Percentiles rank a stretch among this genome's conserved stretches.
phyloP scores from a whole-genome alignment of 2,329 filamentous ascomycete species.

The Fusarium chuoi region DNA sequence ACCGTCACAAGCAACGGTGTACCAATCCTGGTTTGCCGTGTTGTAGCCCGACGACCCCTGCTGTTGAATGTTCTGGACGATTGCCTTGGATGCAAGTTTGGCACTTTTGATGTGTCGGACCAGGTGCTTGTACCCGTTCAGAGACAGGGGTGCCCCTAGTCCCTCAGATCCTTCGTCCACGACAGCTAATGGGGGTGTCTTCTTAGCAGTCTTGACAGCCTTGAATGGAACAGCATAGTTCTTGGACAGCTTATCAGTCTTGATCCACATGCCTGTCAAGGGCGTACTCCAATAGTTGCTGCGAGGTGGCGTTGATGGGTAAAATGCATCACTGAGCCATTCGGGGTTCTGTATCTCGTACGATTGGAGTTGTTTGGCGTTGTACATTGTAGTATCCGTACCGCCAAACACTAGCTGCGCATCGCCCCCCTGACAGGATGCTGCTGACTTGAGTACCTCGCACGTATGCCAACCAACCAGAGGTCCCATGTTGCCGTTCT shows the following conservation, averaged over 20 bases:
- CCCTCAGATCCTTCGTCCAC: constrained; percentile 23
- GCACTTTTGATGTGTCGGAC: neutral
- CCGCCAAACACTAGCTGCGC: neutral
- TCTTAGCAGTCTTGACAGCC: neutral
- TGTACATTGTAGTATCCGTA: constrained; percentile 1
- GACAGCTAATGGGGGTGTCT: constrained; percentile 11
- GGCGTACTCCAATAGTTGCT: constrained; percentile 12
- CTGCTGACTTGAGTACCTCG: neutral
- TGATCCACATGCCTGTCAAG: constrained; percentile 12
- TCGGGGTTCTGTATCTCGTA: constrained; percentile 11
- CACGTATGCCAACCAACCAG: constrained; percentile 3
- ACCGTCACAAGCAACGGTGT: neutral
- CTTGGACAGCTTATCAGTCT: neutral
- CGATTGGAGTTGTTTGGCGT: neutral
- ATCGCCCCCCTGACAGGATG: neutral
- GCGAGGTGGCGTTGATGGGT: constrained; percentile 4
- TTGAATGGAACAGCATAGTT: constrained; percentile 14
- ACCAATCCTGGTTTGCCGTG: neutral
- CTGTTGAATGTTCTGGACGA: neutral
- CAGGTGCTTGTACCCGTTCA: constrained; percentile 10
- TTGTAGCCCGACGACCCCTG: neutral
- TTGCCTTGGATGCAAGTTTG: neutral
- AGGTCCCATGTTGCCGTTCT: neutral
- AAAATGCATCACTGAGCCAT: constrained; percentile 18
- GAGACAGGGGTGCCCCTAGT: constrained; percentile 9